phyloP scores from a whole-genome alignment of 495 filamentous ascomycete species.

The Podospora anserina region DNA sequence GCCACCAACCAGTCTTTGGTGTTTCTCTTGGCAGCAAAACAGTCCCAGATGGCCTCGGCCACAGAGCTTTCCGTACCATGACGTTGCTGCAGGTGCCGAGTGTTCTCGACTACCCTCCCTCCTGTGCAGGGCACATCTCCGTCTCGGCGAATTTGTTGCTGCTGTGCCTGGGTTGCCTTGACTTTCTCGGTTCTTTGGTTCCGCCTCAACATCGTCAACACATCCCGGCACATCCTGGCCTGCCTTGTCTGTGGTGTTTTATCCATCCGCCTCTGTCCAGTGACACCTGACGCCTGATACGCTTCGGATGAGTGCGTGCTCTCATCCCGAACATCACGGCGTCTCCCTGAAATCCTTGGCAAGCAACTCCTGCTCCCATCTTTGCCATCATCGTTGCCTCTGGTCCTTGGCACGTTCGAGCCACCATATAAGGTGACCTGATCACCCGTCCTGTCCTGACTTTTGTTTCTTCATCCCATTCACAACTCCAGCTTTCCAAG shows the following conservation, averaged over 20 bases:
- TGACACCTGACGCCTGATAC: conserved; percentile 44
- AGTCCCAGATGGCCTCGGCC: conserved; percentile 28
- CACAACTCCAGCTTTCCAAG: conserved; percentile 34
- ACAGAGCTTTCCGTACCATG: conserved; percentile 38
- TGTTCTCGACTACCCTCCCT: conserved; percentile 16
- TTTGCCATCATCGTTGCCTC: conserved; percentile 30
- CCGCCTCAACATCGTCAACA: conserved; percentile 11
- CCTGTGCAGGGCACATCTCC: conserved; percentile 11
- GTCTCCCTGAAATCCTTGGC: conserved; percentile 40
- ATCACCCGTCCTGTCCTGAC: conserved; percentile 18
- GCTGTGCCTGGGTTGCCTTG: not conserved
- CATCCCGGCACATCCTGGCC: conserved; percentile 17
- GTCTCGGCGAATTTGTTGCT: conserved; percentile 11
- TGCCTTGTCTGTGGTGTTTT: conserved; percentile 40
- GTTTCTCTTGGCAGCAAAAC: conserved; percentile 23
- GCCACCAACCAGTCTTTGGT: conserved; percentile 3
- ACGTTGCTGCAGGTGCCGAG: conserved; percentile 26
- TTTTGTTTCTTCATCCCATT: conserved; percentile 41
- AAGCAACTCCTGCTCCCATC: conserved; percentile 36
- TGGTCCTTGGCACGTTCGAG: conserved; percentile 17
- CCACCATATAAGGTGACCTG: conserved; percentile 42
- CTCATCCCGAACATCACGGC: conserved; percentile 41
- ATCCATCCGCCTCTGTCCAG: conserved; percentile 37
- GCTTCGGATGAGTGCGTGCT: conserved; percentile 42
- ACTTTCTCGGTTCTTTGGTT: conserved; percentile 7